Conservation (phyloP, 371 early-diverging fungal genomes). For the Haplosporangium sp. region DNA sequence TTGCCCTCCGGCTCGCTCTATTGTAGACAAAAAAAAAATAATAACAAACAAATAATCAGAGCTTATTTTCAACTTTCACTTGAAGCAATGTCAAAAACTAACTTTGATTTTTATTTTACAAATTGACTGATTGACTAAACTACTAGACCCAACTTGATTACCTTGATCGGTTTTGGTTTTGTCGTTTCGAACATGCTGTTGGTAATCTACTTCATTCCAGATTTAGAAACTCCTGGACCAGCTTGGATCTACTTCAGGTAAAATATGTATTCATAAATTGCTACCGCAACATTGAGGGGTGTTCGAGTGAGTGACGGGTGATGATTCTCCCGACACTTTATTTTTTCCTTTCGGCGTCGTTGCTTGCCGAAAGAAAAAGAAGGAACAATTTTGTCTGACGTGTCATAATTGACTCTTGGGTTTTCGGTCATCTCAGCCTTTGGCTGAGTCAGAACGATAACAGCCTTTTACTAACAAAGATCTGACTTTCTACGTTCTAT, state of each 20-base stretch:
- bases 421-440: not conserved
- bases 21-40: not conserved
- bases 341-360: not conserved
- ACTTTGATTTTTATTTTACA: not conserved
- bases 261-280: not conserved
- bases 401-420: not conserved
- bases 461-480: too few species aligned
- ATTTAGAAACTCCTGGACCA: conserved; percentile 81
- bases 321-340: not conserved
- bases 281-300: too few species aligned
- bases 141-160: conserved; percentile 95
- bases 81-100: not conserved
- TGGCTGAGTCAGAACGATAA: not conserved
- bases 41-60: not conserved
- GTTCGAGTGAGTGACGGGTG: not conserved
- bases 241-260: conserved; percentile 88
- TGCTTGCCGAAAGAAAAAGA: not conserved
- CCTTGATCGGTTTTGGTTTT: conserved; percentile 92
- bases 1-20: conserved; percentile 16
- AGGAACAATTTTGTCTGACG: not conserved
- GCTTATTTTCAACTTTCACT: not conserved
- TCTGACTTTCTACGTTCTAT: conserved; percentile 3
- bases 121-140: not conserved
- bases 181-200: conserved; percentile 82
- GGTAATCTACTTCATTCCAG: conserved; percentile 76